Evolutionary conservation across 257 asterid species (phyloP), one percentile per base, ranked within the genome.

Genomic region (Jacaranda mimosifolia): DNA sequence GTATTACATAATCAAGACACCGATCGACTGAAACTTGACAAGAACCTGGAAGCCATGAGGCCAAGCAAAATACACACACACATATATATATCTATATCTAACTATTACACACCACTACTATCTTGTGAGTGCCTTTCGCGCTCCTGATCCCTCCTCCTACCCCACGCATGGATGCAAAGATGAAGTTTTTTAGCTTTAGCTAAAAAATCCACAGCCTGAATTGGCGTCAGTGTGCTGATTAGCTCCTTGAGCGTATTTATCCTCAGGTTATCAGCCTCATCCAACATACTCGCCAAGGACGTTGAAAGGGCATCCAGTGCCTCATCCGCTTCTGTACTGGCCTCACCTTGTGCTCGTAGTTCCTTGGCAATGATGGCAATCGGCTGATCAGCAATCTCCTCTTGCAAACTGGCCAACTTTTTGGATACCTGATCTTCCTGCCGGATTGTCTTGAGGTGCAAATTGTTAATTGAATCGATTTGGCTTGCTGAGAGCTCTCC

Each of bases 131-230:
- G 8, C 17, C 62, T 35, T 35, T 55, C 63, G 4, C 39, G 46
- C 48, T 62, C 78, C 1, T 53, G 76, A 68, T 84, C 90, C 63
- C 74, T 77, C 74, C 53, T 70, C 67, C 9, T 43, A 38, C 84
- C 90, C 90, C 83, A 84, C 14, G 77, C 84, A 52, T 63, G 85
- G 57, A 82, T 12, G 35, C 81, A 82, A 35, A 84, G 74, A 63
- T 80, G 80, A 49, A 84, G 72, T 70, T 79, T 84, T 53, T 69
- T 86, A 11, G 66, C 68, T 9, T 79, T 67, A 6, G 84, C 86
- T 2, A 86, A 68, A 74, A 76, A 79, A 13, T 68, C 72, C 52
- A 83, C 84, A 11, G 76, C 76, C 63, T 86, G 86, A 68, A 43
- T 13, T 15, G 87, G 85, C 36, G 84, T 82, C 64, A 77, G 55